Conservation (phyloP, 768 basidiomycete species). For the Mycena sanguinolenta region DNA sequence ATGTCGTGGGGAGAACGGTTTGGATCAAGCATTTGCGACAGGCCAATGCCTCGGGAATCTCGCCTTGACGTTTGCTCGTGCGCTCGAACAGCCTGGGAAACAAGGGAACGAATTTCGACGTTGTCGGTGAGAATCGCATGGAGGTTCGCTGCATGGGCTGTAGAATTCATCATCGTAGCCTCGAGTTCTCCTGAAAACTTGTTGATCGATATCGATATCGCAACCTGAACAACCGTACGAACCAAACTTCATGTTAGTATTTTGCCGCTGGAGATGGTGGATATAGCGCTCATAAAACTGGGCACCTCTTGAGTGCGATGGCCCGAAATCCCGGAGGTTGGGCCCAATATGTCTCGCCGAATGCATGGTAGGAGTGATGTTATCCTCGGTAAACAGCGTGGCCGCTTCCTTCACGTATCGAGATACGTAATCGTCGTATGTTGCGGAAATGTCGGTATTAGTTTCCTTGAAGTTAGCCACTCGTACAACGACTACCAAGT, state of each 20-base stretch:
- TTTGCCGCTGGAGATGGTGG: too few species aligned
- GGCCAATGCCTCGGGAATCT: slow-evolving; percentile 13
- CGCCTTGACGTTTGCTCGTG: background rate
- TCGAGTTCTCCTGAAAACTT: slow-evolving; percentile 34
- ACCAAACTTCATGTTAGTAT: too few species aligned
- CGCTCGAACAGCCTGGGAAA: slow-evolving; percentile 1
- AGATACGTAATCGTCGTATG: slow-evolving; percentile 33
- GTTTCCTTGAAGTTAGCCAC: slow-evolving; percentile 36
- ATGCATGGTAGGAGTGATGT: slow-evolving; percentile 48
- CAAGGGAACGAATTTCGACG: background rate
- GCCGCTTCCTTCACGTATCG: slow-evolving; percentile 39
- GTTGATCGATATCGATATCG: background rate
- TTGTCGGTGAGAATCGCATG: slow-evolving; percentile 21
- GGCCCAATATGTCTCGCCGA: slow-evolving; percentile 46
- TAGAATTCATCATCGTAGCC: slow-evolving; percentile 28
- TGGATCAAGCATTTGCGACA: slow-evolving; percentile 13
- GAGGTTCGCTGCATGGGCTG: slow-evolving; percentile 29
- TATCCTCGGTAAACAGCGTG: slow-evolving; percentile 41
- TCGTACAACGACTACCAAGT: slow-evolving; percentile 43
- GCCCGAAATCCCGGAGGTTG: slow-evolving; percentile 45
- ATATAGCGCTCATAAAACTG: too few species aligned
- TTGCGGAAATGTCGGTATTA: slow-evolving; percentile 18
- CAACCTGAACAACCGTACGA: background rate
- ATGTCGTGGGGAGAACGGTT: background rate
- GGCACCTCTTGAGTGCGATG: slow-evolving; percentile 16